Conservation (phyloP, 371 early-diverging fungal species). For the Mucor mucedo region DNA sequence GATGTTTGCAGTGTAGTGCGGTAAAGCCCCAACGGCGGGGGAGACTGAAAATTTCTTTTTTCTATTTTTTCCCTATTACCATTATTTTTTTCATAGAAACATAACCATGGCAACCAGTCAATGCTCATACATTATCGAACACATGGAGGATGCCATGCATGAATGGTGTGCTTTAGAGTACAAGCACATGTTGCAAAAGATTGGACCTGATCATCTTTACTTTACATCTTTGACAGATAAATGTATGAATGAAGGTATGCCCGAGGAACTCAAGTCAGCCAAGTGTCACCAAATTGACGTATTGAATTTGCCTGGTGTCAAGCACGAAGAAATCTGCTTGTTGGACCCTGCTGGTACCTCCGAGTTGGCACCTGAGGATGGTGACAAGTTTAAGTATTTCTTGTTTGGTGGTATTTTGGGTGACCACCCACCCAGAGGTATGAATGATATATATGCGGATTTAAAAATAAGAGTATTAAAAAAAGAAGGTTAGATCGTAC, state of each 20-base stretch:
- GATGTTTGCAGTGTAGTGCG: too few species aligned
- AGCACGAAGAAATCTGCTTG: conserved; percentile 69
- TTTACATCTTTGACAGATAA: conserved; percentile 62
- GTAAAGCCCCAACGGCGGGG: too few species aligned
- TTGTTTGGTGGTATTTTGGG: conserved; percentile 86
- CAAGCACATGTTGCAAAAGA: conserved; percentile 70
- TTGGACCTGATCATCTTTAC: conserved; percentile 63
- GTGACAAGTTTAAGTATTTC: conserved; percentile 69
- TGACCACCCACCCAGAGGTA: conserved; percentile 73
- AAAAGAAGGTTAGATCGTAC: conserved; percentile 65
- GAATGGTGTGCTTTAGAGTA: conserved; percentile 81
- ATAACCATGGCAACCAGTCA: neutral
- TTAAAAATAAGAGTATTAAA: neutral
- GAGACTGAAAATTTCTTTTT: neutral
- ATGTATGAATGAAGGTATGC: conserved; percentile 55
- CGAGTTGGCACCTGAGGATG: conserved; percentile 72
- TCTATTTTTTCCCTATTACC: too few species aligned
- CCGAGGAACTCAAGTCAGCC: conserved; percentile 58
- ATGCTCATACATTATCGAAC: conserved; percentile 71
- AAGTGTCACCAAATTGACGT: conserved; percentile 66
- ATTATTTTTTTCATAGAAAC: neutral
- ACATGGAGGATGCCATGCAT: conserved; percentile 79
- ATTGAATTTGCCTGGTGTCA: conserved; percentile 59
- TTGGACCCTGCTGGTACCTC: conserved; percentile 70
- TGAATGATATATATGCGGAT: too few species aligned